These are phyloP conservation scores for Fusarium palustre DNA, from an alignment of 2,329 filamentous ascomycete species.

Conservation along the genomic window DNA sequence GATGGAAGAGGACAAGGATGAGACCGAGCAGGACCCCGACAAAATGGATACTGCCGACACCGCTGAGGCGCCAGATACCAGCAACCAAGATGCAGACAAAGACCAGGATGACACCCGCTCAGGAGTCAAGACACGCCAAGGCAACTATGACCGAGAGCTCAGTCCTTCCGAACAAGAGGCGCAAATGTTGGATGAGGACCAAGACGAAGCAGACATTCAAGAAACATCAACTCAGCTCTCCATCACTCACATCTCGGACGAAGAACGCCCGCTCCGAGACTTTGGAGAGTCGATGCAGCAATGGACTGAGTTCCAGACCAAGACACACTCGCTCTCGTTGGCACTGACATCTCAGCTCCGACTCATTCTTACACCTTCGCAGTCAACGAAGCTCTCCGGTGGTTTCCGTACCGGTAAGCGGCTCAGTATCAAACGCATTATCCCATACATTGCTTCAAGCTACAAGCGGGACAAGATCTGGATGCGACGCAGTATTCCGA, in stretches of 20 bases:
- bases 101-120: slow-evolving; percentile 67
- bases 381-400: slow-evolving; percentile 94
- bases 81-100: slow-evolving; percentile 56
- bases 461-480: slow-evolving; percentile 99
- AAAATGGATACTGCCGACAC: slow-evolving; percentile 57
- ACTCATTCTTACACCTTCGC: slow-evolving; percentile 92
- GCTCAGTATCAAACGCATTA: slow-evolving; percentile 99
- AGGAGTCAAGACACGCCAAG: slow-evolving; percentile 70
- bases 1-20: slow-evolving; percentile 67
- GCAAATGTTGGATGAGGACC: slow-evolving; percentile 60
- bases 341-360: slow-evolving; percentile 94
- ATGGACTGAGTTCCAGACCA: slow-evolving; percentile 86
- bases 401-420: slow-evolving; percentile 98
- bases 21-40: slow-evolving; percentile 59
- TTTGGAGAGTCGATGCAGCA: slow-evolving; percentile 73
- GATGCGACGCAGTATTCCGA: slow-evolving; percentile 93
- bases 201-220: slow-evolving; percentile 62
- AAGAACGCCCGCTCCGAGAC: slow-evolving; percentile 58
- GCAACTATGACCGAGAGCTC: slow-evolving; percentile 66
- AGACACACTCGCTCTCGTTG: slow-evolving; percentile 87
- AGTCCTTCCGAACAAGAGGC: slow-evolving; percentile 58
- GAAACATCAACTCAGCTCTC: slow-evolving; percentile 73
- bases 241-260: slow-evolving; percentile 74
- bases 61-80: slow-evolving; percentile 55
- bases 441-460: slow-evolving; percentile 96